A percentile compares a stretch with the other conserved stretches of the same genome.
phyloP scores from a whole-genome alignment of 164 flowering plant genomes.

The Umbellularia californica region DNA sequence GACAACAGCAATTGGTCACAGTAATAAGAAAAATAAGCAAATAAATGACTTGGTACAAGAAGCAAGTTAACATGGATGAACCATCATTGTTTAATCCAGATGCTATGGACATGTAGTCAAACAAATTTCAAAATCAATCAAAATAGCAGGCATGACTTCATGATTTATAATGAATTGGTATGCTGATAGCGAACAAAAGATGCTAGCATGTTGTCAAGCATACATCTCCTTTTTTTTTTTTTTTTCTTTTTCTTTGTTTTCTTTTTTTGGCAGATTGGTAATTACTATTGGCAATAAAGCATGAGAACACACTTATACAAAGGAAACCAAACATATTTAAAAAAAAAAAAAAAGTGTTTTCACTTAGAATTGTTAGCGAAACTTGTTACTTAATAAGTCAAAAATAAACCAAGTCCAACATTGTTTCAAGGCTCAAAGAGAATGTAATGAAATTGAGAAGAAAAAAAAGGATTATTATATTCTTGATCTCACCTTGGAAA shows the following conservation, averaged over 20 bases:
- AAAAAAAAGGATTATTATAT: not conserved
- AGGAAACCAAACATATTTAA: no score
- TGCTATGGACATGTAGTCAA: not conserved
- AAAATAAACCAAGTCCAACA: not conserved
- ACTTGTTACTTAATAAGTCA: not conserved
- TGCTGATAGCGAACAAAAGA: not conserved
- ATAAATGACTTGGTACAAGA: not conserved
- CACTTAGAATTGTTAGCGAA: no score
- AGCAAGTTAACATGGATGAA: no score
- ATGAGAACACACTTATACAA: no score
- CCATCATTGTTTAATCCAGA: no score
- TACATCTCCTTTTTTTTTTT: no score
- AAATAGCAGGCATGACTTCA: not conserved
- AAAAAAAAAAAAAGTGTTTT: not conserved
- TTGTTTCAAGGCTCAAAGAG: not conserved
- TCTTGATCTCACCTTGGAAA: constrained; percentile 47
- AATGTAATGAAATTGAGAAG: not conserved
- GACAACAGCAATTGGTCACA: not conserved
- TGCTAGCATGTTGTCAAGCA: not conserved
- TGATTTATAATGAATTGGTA: not conserved
- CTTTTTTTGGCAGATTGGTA: no score
- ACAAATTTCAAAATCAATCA: not conserved
- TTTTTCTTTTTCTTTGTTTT: no score
- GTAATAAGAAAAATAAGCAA: not conserved
- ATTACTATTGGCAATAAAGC: no score